Evolutionary conservation across 805 yeast species (phyloP).

Genomic region (Saccharomyces paradoxus): DNA sequence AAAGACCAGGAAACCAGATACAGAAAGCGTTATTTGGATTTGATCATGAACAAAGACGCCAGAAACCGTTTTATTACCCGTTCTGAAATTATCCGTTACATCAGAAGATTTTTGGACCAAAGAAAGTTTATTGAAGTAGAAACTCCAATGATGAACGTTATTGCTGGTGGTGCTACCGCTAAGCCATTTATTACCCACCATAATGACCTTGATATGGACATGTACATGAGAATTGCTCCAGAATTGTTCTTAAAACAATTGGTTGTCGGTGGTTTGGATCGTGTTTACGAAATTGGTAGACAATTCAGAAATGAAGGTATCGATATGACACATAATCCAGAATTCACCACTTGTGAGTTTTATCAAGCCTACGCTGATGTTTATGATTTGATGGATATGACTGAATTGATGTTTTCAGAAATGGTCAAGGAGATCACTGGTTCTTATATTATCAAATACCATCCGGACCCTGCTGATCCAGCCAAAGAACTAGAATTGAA

Average conservation of each 20-base stretch:
- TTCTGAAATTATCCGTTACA: constrained; percentile 81
- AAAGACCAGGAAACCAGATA: constrained; percentile 96
- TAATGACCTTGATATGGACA: constrained; percentile 90
- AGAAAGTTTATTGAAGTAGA: constrained; percentile 92
- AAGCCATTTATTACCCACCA: constrained; percentile 96
- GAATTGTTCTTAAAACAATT: constrained; percentile 93
- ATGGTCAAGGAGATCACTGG: constrained; percentile 97
- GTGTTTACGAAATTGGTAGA: constrained; percentile 97
- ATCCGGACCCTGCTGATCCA: constrained; percentile 93
- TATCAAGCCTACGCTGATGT: constrained; percentile 97
- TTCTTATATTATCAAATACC: constrained; percentile 74
- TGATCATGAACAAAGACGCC: constrained; percentile 83
- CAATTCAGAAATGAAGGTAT: constrained; percentile 98
- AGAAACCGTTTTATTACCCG: constrained; percentile 83
- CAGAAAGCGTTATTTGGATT: constrained; percentile 93
- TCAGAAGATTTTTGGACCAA: constrained; percentile 78
- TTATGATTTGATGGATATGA: constrained; percentile 85
- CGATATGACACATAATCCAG: constrained; percentile 98
- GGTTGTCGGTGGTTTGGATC: constrained; percentile 96
- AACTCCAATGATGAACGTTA: constrained; percentile 97
- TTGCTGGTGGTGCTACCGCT: constrained; percentile 99
- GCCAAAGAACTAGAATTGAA: constrained; percentile 71
- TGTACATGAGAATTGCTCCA: constrained; percentile 98
- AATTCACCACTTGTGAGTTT: constrained; percentile 97
- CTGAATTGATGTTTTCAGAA: constrained; percentile 88